Base-by-base conservation (phyloP, 2,329 filamentous ascomycete genomes). In the Huntiella moniliformis region DNA sequence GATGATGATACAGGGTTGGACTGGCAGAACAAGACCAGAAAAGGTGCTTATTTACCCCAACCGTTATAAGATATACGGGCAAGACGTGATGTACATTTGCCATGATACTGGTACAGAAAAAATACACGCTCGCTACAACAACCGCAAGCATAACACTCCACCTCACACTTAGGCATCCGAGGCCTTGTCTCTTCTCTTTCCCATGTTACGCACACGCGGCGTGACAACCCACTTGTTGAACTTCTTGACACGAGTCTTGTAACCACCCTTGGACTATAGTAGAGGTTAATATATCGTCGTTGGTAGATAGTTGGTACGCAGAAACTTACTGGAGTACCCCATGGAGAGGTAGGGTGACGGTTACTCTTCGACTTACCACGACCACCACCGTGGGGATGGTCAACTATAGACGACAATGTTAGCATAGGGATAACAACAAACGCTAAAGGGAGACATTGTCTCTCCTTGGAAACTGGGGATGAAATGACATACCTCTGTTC, bases 341-440 rank as follows among this genome's bases (percentile, higher is more conserved):
- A 98, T 49, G 91, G 91, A 65, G 85, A 94, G 56, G 91, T 85
- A 32, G 92, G 91, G 59, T 93, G 73, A 51, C 87, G 77, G 60
- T 95, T 94, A 76, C 91, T 86, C 83, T 98, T 98, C 48, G 86
- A 95, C 68, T 98, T 98, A 68, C 91, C 91, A 71, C 92, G 77
- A 64, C 91, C 91, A 82, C 91, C 91, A 74, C 91, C 91, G 63
- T 98, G 91, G 58, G 91, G 91, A 71, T 98, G 91, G 58, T 98
- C 91, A 56, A 78, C 82, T 77, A 56, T 38, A 51, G 43, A 28
- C 12, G 16, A 33, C 11, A 28, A 28, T 28, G 22, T 28, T 28
- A 28, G 22, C 22, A 28, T 28, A 11, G 28, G 15, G 35, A 13
- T n/a, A 12, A n/a, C 35, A 18, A 43, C 31, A 12, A 43, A 36